A percentile compares a stretch with the other conserved stretches of the same genome.
phyloP scores from a whole-genome alignment of 495 filamentous ascomycete genomes.

The Thermothielavioides terrestris region DNA sequence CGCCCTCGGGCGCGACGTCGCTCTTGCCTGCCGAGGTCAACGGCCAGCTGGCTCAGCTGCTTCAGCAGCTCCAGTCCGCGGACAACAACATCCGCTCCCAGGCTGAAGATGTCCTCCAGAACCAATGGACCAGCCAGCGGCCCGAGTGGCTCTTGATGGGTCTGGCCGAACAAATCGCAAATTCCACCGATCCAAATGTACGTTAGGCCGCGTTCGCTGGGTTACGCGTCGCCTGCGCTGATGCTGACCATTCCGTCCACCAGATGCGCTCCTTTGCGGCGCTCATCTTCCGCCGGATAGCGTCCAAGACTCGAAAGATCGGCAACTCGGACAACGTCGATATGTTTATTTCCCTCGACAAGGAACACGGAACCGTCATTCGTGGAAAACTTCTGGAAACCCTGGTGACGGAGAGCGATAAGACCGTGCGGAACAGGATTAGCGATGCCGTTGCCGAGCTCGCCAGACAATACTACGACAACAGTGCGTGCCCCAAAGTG shows the following conservation, averaged over 20 bases:
- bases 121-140: slow-evolving; percentile 71
- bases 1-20: too few species aligned
- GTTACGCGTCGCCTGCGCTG: neutral
- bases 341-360: slow-evolving; percentile 66
- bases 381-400: slow-evolving; percentile 71
- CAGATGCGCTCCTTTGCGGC: slow-evolving; percentile 83
- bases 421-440: slow-evolving; percentile 81
- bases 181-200: slow-evolving; percentile 54
- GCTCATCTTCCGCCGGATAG: slow-evolving; percentile 89
- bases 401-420: slow-evolving; percentile 58
- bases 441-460: slow-evolving; percentile 94
- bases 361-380: slow-evolving; percentile 66
- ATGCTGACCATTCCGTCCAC: slow-evolving; percentile 1
- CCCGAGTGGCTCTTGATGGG: slow-evolving; percentile 89
- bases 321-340: slow-evolving; percentile 64
- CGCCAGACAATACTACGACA: slow-evolving; percentile 88
- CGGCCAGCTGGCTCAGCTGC: slow-evolving; percentile 72
- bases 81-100: slow-evolving; percentile 78
- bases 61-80: slow-evolving; percentile 76
- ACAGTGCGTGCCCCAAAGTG: slow-evolving; percentile 49
- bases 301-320: slow-evolving; percentile 75
- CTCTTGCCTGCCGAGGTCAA: slow-evolving; percentile 73
- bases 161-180: slow-evolving; percentile 81
- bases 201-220: slow-evolving; percentile 24
- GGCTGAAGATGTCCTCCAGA: slow-evolving; percentile 82